Conservation (phyloP, 192 early-diverging fungal genomes). For the Pecoramyces ruminantium region DNA sequence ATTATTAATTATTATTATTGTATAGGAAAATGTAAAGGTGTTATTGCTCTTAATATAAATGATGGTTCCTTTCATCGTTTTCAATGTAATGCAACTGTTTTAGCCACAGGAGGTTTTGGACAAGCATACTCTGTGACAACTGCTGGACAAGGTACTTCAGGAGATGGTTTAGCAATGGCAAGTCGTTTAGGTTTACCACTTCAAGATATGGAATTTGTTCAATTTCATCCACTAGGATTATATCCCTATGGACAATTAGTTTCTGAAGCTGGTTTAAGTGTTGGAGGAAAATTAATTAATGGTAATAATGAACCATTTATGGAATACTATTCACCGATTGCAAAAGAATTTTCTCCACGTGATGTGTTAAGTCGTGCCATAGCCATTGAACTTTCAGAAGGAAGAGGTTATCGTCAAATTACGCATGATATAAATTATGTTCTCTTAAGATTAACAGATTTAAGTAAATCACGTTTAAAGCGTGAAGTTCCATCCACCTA, state of each 20-base stretch:
- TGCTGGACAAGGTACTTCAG: slow-evolving; percentile 95
- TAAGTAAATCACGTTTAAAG: slow-evolving; percentile 42
- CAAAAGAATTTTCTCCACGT: slow-evolving; percentile 94
- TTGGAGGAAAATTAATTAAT: slow-evolving; percentile 95
- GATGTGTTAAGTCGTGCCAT: slow-evolving; percentile 98
- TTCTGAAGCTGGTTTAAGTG: slow-evolving; percentile 91
- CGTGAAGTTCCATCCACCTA: slow-evolving; percentile 87
- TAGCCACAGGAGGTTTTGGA: slow-evolving; percentile 98
- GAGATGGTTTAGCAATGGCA: slow-evolving; percentile 99
- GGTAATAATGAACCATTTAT: slow-evolving; percentile 94
- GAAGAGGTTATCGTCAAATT: slow-evolving; percentile 43
- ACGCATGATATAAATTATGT: no score
- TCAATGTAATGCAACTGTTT: slow-evolving; percentile 89
- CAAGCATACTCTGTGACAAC: slow-evolving; percentile 98
- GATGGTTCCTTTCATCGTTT: slow-evolving; percentile 97
- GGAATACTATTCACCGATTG: slow-evolving; percentile 97
- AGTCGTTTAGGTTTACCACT: slow-evolving; percentile 87
- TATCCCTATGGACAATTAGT: slow-evolving; percentile 96
- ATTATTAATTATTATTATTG: no score
- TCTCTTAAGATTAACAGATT: no score
- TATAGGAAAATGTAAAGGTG: slow-evolving; percentile 80
- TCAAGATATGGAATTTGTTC: slow-evolving; percentile 97
- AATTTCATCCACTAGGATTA: slow-evolving; percentile 99
- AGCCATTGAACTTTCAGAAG: slow-evolving; percentile 95
- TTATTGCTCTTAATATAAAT: slow-evolving; percentile 93